These are phyloP conservation scores for Gossypium laxum DNA, from an alignment of 441 rosid species.

Conservation along the genomic window DNA sequence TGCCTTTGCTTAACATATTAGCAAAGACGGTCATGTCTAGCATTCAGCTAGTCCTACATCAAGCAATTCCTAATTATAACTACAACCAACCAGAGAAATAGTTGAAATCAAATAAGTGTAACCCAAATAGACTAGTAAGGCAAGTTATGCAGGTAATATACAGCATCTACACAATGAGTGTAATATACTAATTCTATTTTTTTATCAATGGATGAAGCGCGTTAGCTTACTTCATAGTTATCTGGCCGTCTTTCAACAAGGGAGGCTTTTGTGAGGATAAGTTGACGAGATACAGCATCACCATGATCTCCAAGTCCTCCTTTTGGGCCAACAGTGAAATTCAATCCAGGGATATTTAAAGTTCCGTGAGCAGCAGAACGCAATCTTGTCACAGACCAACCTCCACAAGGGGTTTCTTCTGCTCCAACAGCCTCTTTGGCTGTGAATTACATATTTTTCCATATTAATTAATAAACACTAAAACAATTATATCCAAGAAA, in stretches of 20 bases:
- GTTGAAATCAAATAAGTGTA: neutral
- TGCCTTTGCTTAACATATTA: slow-evolving; percentile 6
- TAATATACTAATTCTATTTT: slow-evolving; percentile 3
- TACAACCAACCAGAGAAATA: neutral
- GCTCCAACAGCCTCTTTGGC: slow-evolving; percentile 95
- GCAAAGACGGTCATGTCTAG: slow-evolving; percentile 7
- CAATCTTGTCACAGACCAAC: slow-evolving; percentile 89
- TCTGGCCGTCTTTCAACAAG: slow-evolving; percentile 90
- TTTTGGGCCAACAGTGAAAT: slow-evolving; percentile 79
- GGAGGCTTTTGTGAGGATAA: slow-evolving; percentile 81
- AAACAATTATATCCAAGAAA: slow-evolving; percentile 5
- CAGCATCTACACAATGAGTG: slow-evolving; percentile 2
- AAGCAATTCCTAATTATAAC: neutral
- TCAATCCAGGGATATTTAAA: slow-evolving; percentile 64
- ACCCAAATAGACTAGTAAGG: neutral
- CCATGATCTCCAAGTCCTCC: slow-evolving; percentile 98
- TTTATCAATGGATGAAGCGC: slow-evolving; percentile 18
- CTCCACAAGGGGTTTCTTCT: slow-evolving; percentile 80
- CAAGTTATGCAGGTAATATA: slow-evolving; percentile 3
- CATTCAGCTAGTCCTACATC: slow-evolving; percentile 3
- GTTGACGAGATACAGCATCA: slow-evolving; percentile 80
- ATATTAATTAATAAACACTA: neutral
- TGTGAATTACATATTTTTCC: slow-evolving; percentile 24
- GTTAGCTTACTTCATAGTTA: slow-evolving; percentile 95
- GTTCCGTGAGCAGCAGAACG: slow-evolving; percentile 98